Base-by-base conservation (phyloP, 2,329 filamentous ascomycete species). In the Pseudodiploospora longispora region DNA sequence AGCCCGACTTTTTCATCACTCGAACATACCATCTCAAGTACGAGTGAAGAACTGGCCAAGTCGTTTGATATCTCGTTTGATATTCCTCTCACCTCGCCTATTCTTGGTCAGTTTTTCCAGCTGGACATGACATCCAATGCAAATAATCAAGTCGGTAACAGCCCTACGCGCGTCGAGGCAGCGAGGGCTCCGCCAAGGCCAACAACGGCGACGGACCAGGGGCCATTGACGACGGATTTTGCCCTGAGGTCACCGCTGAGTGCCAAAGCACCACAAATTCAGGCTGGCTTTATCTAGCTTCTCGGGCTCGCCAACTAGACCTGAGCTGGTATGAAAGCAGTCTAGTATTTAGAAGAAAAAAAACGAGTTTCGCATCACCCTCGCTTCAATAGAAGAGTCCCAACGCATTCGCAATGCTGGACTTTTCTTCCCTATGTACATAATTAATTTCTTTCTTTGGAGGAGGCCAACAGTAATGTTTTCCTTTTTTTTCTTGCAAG, bases 1-100 rank as follows among this genome's bases (percentile, higher is more conserved):
- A 65, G 62, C 10, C 64, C 64, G 2, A 61, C 62, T 0, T 66
- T 67, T 28, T 48, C 57, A 3, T 64, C 64, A 0, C 50, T 67
- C 2, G 58, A 63, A 40, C 55, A 60, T 37, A 59, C 59, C 29
- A 60, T 66, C 33, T 63, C 62, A 1, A 57, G 30, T 38, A 58
- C 60, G 9, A 60, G 54, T 44, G 58, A 61, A 37, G 56, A 57
- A 34, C 49, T 67, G 2, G 55, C 57, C 8, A 54, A 51, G 12
- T 55, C 54, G 3, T 60, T 66, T 46, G 62, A 64, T 29, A 47
- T 61, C 19, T 46, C 52, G 10, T 49, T 53, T 5, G 53, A 28
- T 52, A 57, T 10, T 9, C 41, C 45, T 9, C 40, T 37, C 33
- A 44, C 38, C 2, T 63, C 60, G 8, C 60, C 60, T 6, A 56